Evolutionary conservation across 164 flowering plant species (phyloP), one percentile per base, ranked within the genome.

Genomic region (Cinnamomum micranthum): DNA sequence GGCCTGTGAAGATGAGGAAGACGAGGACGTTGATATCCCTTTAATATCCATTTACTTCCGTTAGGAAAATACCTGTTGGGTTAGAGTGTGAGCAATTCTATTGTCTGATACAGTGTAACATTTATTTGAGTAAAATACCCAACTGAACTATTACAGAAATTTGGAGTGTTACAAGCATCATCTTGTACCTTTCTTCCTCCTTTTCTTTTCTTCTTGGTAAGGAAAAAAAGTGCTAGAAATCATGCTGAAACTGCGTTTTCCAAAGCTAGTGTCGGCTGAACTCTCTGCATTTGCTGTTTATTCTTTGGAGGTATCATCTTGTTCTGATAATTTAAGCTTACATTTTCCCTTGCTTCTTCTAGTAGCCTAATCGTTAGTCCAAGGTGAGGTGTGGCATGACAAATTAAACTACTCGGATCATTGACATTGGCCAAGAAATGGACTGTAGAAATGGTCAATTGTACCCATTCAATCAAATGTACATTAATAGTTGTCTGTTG

Each of bases 1-100:
- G 58, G 97, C 96, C 0, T 93, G 94, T 50, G 97, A 93, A 81
- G 93, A 91, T 75, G 97, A 91, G 0, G 96, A 93, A 3, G 96
- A 85, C 74, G 85, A 90, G 35, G 96, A 93, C 74, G 79, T 91
- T 5, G 97, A 93, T 64, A 90, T 93, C 69, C 97, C 97, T n/a
- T 88, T 80, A 74, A 31, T 93, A 10, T 93, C 97, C 19, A 78
- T 93, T 69, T 91, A 91, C 81, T 93, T 85, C 84, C 77, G 81
- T 52, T 91, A 84, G 50, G 66, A 22, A 19, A 28, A 12, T 25
- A 22, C 25, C n/a, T 63, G 65, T 4, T n/a, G 65, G 12, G 24
- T 11, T 25, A 2, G 27, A 22, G 5, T 24, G 60, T 24, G 70
- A 6, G 50, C 20, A 64, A 64, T 25, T 64, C 67, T 64, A 17